Evolutionary conservation across 306 rosid species (phyloP).

Genomic region (Lagenaria siceraria): DNA sequence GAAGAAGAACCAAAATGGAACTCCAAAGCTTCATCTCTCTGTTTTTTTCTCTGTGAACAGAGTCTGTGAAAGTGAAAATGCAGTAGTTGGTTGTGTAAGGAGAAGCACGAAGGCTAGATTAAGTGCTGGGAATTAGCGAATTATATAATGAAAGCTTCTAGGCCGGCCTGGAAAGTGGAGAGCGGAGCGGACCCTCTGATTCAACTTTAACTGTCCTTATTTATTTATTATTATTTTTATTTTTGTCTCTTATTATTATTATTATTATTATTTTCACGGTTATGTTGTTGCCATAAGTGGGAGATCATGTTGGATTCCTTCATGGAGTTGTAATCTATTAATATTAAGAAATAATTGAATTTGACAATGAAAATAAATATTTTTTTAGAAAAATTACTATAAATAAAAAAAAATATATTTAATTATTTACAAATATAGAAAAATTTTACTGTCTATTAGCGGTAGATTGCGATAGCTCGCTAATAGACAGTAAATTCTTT

Average conservation of each 20-base stretch:
- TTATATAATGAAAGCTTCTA: background rate
- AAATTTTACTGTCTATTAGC: too few relatives aligned
- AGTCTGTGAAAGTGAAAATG: too few relatives aligned
- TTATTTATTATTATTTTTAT: background rate
- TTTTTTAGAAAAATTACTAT: too few relatives aligned
- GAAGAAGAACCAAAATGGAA: constrained; percentile 24
- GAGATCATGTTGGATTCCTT: background rate
- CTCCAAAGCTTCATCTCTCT: constrained; percentile 24
- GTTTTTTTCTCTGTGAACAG: too few relatives aligned
- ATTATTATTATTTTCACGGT: background rate
- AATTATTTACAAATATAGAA: too few relatives aligned
- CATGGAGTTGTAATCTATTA: background rate
- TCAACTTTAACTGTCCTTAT: background rate
- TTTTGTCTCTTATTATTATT: background rate
- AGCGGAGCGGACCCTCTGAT: background rate
- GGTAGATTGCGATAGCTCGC: too few relatives aligned
- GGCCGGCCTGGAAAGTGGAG: background rate
- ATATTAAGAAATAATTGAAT: background rate
- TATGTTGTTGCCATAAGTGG: background rate
- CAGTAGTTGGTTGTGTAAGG: too few relatives aligned
- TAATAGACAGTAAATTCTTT: too few relatives aligned
- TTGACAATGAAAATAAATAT: too few relatives aligned
- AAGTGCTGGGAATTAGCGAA: too few relatives aligned
- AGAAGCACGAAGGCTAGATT: too few relatives aligned
- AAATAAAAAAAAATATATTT: too few relatives aligned